Conservation (phyloP, 2,329 filamentous ascomycete genomes). For the Aspergillus unguis region DNA sequence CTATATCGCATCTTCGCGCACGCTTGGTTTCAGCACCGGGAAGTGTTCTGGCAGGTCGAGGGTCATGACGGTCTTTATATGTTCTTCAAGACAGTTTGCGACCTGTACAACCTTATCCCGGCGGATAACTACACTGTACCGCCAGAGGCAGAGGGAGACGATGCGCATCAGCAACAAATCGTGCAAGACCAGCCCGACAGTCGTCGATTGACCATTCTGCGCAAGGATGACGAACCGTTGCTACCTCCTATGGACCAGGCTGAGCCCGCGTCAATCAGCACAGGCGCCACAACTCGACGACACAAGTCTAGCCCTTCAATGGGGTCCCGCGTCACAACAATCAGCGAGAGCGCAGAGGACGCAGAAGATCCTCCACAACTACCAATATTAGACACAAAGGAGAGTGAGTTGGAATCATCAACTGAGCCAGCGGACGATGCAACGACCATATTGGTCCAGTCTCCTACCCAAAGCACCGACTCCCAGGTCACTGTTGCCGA, state of each 20-base stretch:
- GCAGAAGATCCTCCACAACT: slow-evolving; percentile 23
- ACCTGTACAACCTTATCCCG: slow-evolving; percentile 82
- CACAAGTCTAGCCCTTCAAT: slow-evolving; percentile 81
- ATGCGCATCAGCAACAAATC: slow-evolving; percentile 41
- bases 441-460: not conserved
- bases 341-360: slow-evolving; percentile 80
- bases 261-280: slow-evolving; percentile 51
- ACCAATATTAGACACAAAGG: not conserved
- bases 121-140: slow-evolving; percentile 96
- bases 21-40: slow-evolving; percentile 96
- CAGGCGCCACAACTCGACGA: slow-evolving; percentile 70
- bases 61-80: slow-evolving; percentile 87
- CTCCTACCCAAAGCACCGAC: slow-evolving; percentile 9
- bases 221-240: slow-evolving; percentile 30
- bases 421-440: slow-evolving; percentile 1
- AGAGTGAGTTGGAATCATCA: not conserved
- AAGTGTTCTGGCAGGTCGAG: slow-evolving; percentile 93
- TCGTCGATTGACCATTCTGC: slow-evolving; percentile 37
- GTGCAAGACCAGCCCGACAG: slow-evolving; percentile 24
- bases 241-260: slow-evolving; percentile 20
- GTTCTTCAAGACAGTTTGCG: slow-evolving; percentile 96
- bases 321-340: slow-evolving; percentile 73
- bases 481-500: slow-evolving; percentile 21
- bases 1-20: slow-evolving; percentile 97
- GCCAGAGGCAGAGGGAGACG: slow-evolving; percentile 82